Conservation (phyloP, 73 alveolate species). For the Symbiodinium natans region DNA sequence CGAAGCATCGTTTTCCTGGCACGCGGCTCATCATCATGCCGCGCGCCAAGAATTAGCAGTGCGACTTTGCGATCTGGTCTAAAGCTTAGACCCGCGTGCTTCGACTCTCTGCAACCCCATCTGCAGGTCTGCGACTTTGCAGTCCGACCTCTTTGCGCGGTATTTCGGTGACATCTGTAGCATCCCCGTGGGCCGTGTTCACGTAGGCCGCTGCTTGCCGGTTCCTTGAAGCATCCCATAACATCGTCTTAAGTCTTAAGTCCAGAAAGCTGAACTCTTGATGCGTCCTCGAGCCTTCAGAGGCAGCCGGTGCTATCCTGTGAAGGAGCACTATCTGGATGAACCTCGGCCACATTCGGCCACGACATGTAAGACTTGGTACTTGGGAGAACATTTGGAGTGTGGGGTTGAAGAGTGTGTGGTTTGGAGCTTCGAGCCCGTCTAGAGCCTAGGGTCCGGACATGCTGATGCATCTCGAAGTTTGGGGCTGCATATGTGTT, state of each 20-base stretch:
- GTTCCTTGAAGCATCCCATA: too few species aligned
- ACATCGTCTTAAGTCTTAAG: too few species aligned
- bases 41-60: not conserved
- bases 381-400: too few species aligned
- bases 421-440: too few species aligned
- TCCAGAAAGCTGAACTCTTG: too few species aligned
- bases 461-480: too few species aligned
- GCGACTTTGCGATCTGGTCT: not conserved
- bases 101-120: not conserved
- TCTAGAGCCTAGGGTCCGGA: too few species aligned
- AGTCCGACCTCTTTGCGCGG: constrained; percentile 96
- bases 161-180: constrained; percentile 95
- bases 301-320: constrained; percentile 65
- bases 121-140: constrained; percentile 98
- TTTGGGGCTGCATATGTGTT: not conserved
- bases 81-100: not conserved
- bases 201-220: too few species aligned
- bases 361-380: too few species aligned
- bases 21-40: constrained; percentile 56
- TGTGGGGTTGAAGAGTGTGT: too few species aligned
- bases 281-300: too few species aligned
- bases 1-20: constrained; percentile 55
- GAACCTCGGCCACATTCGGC: not conserved
- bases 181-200: constrained; percentile 27
- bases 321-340: constrained; percentile 43